These are phyloP conservation scores for Acanthamoeba comandoni DNA, from an alignment of 208 protist genomes.

Conservation along the genomic window DNA sequence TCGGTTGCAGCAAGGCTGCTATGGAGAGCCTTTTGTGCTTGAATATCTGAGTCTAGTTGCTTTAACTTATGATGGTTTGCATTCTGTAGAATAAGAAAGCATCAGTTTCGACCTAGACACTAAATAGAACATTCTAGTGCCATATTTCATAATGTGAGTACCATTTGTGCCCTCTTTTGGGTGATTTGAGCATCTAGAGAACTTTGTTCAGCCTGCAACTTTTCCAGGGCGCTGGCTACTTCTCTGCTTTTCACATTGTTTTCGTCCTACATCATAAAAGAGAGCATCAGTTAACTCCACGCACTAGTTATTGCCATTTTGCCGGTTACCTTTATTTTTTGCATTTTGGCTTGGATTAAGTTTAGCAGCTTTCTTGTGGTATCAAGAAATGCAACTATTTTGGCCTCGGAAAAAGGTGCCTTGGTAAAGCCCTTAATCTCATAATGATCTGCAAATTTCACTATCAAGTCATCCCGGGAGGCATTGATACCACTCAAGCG, in stretches of 20 bases:
- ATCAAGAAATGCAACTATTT: constrained; percentile 7
- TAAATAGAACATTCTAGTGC: background rate
- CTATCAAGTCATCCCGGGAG: background rate
- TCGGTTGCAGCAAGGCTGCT: constrained; percentile 18
- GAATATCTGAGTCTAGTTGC: background rate
- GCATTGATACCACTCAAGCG: background rate
- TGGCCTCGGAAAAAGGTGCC: background rate
- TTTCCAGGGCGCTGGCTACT: background rate
- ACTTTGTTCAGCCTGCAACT: background rate
- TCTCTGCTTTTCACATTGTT: background rate
- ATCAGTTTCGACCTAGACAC: no score
- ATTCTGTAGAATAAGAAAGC: no score
- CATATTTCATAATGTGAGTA: background rate
- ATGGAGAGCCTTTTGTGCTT: background rate
- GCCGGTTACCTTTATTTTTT: background rate
- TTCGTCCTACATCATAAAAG: background rate
- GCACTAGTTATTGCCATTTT: background rate
- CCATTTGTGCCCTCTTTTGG: constrained; percentile 12
- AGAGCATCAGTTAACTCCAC: background rate
- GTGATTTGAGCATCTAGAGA: background rate
- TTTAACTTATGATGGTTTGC: constrained; percentile 6
- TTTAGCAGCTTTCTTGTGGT: background rate
- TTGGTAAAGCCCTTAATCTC: background rate
- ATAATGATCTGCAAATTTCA: background rate
- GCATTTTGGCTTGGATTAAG: background rate